A percentile compares a stretch with the other conserved stretches of the same genome.
Evolutionary conservation across 805 yeast species (phyloP).

Genomic region (Saturnispora quitensis): DNA sequence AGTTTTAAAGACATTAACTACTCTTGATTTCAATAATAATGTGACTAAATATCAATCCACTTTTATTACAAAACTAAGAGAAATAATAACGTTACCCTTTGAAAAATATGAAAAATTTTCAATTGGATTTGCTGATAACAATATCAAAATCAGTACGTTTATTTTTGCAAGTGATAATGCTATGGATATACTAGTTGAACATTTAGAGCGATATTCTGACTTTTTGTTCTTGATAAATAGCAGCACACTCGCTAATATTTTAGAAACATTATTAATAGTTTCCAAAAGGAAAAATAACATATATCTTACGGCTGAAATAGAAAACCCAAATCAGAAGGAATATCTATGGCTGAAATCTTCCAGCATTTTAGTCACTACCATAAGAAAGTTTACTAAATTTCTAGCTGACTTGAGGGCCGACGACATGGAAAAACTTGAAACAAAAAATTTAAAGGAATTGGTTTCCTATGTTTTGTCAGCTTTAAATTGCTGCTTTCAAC

Average conservation of each 20-base stretch:
- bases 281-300: conserved; percentile 36
- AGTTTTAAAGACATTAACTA: conserved; percentile 41
- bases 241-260: conserved; percentile 35
- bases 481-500: conserved; percentile 33
- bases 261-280: conserved; percentile 44
- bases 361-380: conserved; percentile 30
- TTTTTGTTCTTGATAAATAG: conserved; percentile 34
- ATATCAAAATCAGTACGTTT: conserved; percentile 50
- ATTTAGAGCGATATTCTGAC: conserved; percentile 27
- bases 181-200: conserved; percentile 31
- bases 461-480: conserved; percentile 38
- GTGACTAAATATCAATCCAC: conserved; percentile 33
- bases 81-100: conserved; percentile 49
- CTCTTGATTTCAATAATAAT: conserved; percentile 14
- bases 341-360: conserved; percentile 52
- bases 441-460: conserved; percentile 15
- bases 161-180: conserved; percentile 47
- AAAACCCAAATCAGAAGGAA: conserved; percentile 13
- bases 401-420: conserved; percentile 9
- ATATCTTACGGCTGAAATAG: conserved; percentile 38
- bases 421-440: conserved; percentile 8
- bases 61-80: conserved; percentile 45
- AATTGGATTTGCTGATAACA: conserved; percentile 36
- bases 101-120: conserved; percentile 50
- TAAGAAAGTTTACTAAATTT: conserved; percentile 25